Evolutionary conservation across 352 stramenopile genomes (phyloP).

Genomic region (Thraustochytrium sp.): DNA sequence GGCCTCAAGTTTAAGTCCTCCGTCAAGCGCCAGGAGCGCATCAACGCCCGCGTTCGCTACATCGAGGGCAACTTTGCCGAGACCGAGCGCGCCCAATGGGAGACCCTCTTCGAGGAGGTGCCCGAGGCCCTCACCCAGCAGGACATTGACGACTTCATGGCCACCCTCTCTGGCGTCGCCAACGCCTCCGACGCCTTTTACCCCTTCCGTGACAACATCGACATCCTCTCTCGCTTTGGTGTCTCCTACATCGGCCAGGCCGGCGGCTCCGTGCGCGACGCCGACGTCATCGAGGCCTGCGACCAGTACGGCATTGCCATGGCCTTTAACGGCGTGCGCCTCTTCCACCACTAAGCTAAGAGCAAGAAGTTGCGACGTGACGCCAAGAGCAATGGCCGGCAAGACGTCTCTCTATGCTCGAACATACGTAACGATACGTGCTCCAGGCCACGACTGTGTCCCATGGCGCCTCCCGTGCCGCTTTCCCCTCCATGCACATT

Average conservation of each 20-base stretch:
- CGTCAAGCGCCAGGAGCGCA: slow-evolving; percentile 96
- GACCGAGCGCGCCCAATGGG: slow-evolving; percentile 88
- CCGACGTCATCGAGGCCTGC: slow-evolving; percentile 85
- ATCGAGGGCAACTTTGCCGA: slow-evolving; percentile 98
- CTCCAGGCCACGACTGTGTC: too few species aligned
- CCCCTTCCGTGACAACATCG: slow-evolving; percentile 91
- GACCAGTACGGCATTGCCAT: slow-evolving; percentile 98
- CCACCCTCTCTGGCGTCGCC: slow-evolving; percentile 54
- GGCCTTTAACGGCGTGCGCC: slow-evolving; percentile 93
- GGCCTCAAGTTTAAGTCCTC: slow-evolving; percentile 91
- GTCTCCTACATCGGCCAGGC: slow-evolving; percentile 97
- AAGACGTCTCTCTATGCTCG: too few species aligned
- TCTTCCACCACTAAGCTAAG: slow-evolving; percentile 98
- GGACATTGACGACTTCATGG: slow-evolving; percentile 92
- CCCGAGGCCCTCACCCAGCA: slow-evolving; percentile 83
- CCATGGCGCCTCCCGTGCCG: too few species aligned
- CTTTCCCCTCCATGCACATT: too few species aligned
- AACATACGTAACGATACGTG: too few species aligned
- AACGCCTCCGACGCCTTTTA: slow-evolving; percentile 94
- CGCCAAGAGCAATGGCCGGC: too few species aligned
- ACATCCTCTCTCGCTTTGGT: slow-evolving; percentile 73
- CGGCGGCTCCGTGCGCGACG: slow-evolving; percentile 76
- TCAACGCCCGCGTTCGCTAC: slow-evolving; percentile 98
- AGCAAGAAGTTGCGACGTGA: too few species aligned
- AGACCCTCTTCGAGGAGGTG: slow-evolving; percentile 85